Evolutionary conservation across 352 stramenopile genomes (phyloP).

Genomic region (Phytophthora macrochlamydospora): DNA sequence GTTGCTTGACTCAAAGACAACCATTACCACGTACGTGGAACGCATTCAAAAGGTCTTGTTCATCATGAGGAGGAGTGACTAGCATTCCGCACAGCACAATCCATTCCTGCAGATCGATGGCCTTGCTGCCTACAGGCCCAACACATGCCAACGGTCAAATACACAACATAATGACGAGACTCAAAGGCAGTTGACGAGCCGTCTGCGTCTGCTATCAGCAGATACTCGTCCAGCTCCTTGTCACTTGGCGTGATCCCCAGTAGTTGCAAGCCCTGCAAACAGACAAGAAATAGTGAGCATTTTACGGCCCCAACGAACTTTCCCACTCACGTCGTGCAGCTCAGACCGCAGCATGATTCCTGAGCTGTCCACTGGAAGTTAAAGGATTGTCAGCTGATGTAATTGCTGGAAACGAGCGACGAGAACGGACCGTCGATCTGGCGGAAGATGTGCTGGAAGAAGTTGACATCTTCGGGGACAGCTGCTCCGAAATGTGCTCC

Average conservation of each 20-base stretch:
- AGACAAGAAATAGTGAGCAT: neutral
- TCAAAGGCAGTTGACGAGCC: conserved; percentile 16
- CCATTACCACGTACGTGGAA: conserved; percentile 48
- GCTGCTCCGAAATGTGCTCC: conserved; percentile 58
- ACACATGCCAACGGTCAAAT: neutral
- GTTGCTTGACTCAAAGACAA: neutral
- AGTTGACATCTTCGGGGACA: conserved; percentile 62
- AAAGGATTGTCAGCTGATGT: neutral
- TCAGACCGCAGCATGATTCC: conserved; percentile 73
- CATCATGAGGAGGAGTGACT: conserved; percentile 56
- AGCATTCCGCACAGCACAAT: conserved; percentile 68
- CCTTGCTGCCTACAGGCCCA: conserved; percentile 49
- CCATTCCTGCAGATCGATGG: conserved; percentile 72
- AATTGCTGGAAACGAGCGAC: neutral
- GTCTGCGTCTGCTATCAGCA: conserved; percentile 66
- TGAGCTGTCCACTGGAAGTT: conserved; percentile 45
- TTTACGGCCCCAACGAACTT: neutral
- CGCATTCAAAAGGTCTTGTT: conserved; percentile 51
- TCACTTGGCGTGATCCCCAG: conserved; percentile 63
- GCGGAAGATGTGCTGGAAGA: conserved; percentile 74
- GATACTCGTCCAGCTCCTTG: conserved; percentile 71
- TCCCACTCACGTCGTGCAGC: conserved; percentile 47
- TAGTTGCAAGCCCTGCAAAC: conserved; percentile 46
- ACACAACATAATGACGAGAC: neutral
- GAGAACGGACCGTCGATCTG: conserved; percentile 61